phyloP scores from a whole-genome alignment of 371 early-diverging fungal genomes.

The Thermomucor indicae-seudaticae region DNA sequence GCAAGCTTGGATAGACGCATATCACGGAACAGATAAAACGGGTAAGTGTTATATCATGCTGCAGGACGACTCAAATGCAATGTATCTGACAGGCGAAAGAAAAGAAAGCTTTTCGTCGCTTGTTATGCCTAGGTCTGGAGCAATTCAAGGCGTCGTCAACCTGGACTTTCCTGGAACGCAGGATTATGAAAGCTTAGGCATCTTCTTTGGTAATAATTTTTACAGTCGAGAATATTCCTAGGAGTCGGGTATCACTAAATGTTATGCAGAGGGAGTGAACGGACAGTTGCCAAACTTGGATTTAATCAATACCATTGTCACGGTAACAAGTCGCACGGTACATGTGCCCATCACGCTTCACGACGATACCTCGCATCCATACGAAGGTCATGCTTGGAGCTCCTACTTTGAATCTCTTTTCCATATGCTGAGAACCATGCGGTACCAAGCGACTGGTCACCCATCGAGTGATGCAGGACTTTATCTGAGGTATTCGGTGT shows the following conservation, averaged over 20 bases:
- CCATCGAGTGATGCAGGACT: constrained; percentile 74
- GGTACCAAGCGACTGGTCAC: constrained; percentile 65
- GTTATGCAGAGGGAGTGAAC: constrained; percentile 77
- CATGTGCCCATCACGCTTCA: constrained; percentile 51
- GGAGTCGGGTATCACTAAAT: not conserved
- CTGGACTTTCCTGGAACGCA: constrained; percentile 77
- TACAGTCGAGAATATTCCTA: not conserved
- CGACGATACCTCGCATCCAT: constrained; percentile 15
- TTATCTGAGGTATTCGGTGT: constrained; percentile 64
- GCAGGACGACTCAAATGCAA: too few species aligned
- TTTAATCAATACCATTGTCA: constrained; percentile 73
- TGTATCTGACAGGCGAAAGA: too few species aligned
- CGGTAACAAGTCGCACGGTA: constrained; percentile 43
- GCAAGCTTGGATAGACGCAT: constrained; percentile 88
- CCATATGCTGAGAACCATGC: constrained; percentile 57
- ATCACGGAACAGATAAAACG: constrained; percentile 65
- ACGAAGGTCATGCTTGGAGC: constrained; percentile 12
- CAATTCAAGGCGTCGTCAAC: constrained; percentile 84
- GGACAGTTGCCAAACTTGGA: constrained; percentile 95
- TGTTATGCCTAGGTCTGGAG: constrained; percentile 69
- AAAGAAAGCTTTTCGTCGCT: constrained; percentile 30
- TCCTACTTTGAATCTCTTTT: constrained; percentile 41
- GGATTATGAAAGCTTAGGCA: constrained; percentile 68
- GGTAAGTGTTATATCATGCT: too few species aligned
- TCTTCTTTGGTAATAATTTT: constrained; percentile 65